These are phyloP conservation scores for Imleria badia DNA, from an alignment of 768 basidiomycete genomes.

Conservation along the genomic window DNA sequence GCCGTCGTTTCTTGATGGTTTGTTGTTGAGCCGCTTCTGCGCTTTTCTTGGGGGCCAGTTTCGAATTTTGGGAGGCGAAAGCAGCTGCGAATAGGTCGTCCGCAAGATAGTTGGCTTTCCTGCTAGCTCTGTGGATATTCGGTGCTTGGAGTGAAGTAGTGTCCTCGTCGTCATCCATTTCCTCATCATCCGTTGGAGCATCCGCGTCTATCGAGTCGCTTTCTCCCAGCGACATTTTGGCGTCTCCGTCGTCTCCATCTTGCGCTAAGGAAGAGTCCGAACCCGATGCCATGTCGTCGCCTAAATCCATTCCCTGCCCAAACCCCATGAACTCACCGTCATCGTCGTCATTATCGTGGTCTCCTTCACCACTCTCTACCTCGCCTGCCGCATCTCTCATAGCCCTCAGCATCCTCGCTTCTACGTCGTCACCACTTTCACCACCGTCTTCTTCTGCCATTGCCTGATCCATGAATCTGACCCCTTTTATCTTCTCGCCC, in stretches of 20 bases:
- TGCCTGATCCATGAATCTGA: slow-evolving; percentile 6
- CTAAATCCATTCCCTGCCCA: slow-evolving; percentile 8
- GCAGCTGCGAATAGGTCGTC: slow-evolving; percentile 65
- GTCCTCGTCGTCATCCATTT: slow-evolving; percentile 15
- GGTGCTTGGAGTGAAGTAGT: neutral
- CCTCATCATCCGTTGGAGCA: slow-evolving; percentile 19
- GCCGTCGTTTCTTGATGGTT: slow-evolving; percentile 27
- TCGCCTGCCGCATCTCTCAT: slow-evolving; percentile 32
- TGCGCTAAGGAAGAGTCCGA: slow-evolving; percentile 17
- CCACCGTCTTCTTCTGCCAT: slow-evolving; percentile 19
- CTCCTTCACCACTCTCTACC: slow-evolving; percentile 13
- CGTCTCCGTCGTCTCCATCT: slow-evolving; percentile 15
- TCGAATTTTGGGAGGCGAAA: slow-evolving; percentile 38
- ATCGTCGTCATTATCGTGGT: slow-evolving; percentile 22
- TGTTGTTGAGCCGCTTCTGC: slow-evolving; percentile 26
- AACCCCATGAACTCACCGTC: slow-evolving; percentile 13
- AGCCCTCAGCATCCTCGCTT: slow-evolving; percentile 27
- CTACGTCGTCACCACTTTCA: slow-evolving; percentile 26
- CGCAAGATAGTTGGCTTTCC: slow-evolving; percentile 55
- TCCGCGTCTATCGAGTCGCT: slow-evolving; percentile 9
- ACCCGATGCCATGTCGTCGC: slow-evolving; percentile 6
- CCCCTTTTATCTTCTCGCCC: slow-evolving; percentile 15
- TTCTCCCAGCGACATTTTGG: slow-evolving; percentile 11
- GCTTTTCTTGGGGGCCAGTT: slow-evolving; percentile 11
- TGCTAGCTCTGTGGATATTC: slow-evolving; percentile 15